Conservation (phyloP, 2,329 filamentous ascomycete species). For the Colletotrichum brevisporum region DNA sequence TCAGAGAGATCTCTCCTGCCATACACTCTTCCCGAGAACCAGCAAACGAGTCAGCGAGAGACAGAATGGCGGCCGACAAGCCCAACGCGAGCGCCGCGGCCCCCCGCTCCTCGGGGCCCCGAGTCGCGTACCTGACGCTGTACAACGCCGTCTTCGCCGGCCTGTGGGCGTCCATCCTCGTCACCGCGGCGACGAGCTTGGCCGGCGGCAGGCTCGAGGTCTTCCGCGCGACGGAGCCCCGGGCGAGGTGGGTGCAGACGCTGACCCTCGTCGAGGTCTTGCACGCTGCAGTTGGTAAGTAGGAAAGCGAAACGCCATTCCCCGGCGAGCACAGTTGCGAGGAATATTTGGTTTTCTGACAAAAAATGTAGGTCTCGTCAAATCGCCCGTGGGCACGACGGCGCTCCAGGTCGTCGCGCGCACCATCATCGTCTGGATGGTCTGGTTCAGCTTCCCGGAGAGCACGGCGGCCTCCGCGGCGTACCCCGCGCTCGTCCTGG, state of each 20-base stretch:
- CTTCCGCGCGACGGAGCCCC: constrained; percentile 73
- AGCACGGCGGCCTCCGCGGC: constrained; percentile 66
- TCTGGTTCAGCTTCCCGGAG: constrained; percentile 81
- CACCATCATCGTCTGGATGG: constrained; percentile 89
- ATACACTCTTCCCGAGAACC: no score
- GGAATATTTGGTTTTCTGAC: no score
- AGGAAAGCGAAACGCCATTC: constrained; percentile 39
- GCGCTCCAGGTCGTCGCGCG: constrained; percentile 90
- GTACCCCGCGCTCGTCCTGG: constrained; percentile 84
- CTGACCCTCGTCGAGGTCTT: constrained; percentile 85
- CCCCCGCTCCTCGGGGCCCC: background rate
- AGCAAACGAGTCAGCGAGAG: background rate
- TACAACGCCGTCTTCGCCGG: constrained; percentile 87
- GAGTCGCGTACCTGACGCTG: constrained; percentile 77
- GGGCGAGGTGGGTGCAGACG: constrained; percentile 85
- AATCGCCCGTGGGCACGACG: constrained; percentile 87
- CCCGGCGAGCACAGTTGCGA: no score
- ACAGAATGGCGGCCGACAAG: constrained; percentile 11
- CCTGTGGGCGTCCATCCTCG: constrained; percentile 84
- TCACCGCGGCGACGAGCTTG: constrained; percentile 70
- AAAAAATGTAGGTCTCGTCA: constrained; percentile 89
- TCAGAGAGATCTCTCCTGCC: no score
- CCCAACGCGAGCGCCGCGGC: background rate
- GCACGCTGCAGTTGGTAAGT: constrained; percentile 81
- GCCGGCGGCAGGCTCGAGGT: constrained; percentile 69